Percentiles rank a stretch among this genome's conserved stretches.
phyloP scores from a whole-genome alignment of 345 rosid species.

The Combretum micranthum region DNA sequence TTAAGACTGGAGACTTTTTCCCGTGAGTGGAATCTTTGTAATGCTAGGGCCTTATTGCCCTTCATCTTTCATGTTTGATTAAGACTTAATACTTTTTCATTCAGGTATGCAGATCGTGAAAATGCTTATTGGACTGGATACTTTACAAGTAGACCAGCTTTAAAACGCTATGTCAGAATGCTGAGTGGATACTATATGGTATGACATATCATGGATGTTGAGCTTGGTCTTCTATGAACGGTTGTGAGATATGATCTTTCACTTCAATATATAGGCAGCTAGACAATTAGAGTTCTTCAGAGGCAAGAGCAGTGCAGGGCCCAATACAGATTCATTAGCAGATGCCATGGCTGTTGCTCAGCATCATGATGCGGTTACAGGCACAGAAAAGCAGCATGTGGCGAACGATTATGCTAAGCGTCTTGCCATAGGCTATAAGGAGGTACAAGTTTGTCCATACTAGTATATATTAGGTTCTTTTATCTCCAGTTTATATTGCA shows the following conservation, averaged over 20 bases:
- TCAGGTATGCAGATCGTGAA: slow-evolving; percentile 91
- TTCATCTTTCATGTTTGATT: slow-evolving; percentile 8
- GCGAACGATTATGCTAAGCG: slow-evolving; percentile 91
- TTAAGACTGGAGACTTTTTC: slow-evolving; percentile 80
- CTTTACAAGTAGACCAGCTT: slow-evolving; percentile 85
- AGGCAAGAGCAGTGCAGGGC: slow-evolving; percentile 60
- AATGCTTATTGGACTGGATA: slow-evolving; percentile 99
- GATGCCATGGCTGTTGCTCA: slow-evolving; percentile 94
- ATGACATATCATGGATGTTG: slow-evolving; percentile 3
- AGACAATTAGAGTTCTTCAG: slow-evolving; percentile 84
- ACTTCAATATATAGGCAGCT: slow-evolving; percentile 49
- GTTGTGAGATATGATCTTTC: too few species aligned
- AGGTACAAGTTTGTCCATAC: slow-evolving; percentile 38
- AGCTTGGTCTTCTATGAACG: too few species aligned
- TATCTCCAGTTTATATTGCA: background rate
- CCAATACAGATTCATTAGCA: slow-evolving; percentile 71
- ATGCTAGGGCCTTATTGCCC: slow-evolving; percentile 5
- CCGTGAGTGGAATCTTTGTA: slow-evolving; percentile 59
- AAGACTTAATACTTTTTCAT: slow-evolving; percentile 16
- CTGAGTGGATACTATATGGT: slow-evolving; percentile 96
- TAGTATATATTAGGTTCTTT: background rate
- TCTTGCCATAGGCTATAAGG: slow-evolving; percentile 70
- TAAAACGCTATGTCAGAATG: slow-evolving; percentile 81
- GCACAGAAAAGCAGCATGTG: slow-evolving; percentile 91
- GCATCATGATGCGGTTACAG: slow-evolving; percentile 95